Evolutionary conservation across 2,329 filamentous ascomycete genomes (phyloP).

Genomic region (Lecanicillium sp.): DNA sequence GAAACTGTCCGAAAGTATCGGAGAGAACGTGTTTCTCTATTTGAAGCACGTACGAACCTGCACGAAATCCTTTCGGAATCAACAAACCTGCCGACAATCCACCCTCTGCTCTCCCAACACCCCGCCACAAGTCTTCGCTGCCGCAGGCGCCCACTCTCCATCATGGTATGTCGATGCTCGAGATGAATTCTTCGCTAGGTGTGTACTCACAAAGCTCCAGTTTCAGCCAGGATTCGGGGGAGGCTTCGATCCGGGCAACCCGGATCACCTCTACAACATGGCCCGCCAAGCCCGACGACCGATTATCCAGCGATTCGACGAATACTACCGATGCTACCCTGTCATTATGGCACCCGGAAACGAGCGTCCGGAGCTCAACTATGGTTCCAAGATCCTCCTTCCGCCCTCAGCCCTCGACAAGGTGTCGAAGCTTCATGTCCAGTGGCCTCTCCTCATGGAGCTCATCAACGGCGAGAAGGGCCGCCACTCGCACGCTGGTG

Average conservation of each 20-base stretch:
- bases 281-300: conserved; percentile 40
- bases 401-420: conserved; percentile 96
- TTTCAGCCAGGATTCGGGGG: conserved; percentile 34
- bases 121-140: neutral
- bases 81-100: neutral
- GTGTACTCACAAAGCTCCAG: too few species aligned
- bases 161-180: conserved; percentile 4
- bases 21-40: too few species aligned
- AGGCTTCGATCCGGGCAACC: conserved; percentile 41
- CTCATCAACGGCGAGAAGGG: conserved; percentile 80
- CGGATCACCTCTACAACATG: conserved; percentile 45
- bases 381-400: conserved; percentile 95
- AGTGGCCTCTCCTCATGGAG: conserved; percentile 96
- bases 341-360: conserved; percentile 88
- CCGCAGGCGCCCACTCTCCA: neutral
- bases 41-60: neutral
- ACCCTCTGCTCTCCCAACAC: neutral
- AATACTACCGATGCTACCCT: conserved; percentile 97
- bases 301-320: conserved; percentile 77
- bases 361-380: conserved; percentile 84
- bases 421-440: conserved; percentile 89
- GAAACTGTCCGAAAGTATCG: neutral
- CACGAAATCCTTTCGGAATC: neutral
- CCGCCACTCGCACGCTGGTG: conserved; percentile 83
- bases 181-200: neutral